Percentiles rank a stretch among this genome's conserved stretches.
Conservation (phyloP, 805 yeast genomes). For the Ogataea pignaliae region DNA sequence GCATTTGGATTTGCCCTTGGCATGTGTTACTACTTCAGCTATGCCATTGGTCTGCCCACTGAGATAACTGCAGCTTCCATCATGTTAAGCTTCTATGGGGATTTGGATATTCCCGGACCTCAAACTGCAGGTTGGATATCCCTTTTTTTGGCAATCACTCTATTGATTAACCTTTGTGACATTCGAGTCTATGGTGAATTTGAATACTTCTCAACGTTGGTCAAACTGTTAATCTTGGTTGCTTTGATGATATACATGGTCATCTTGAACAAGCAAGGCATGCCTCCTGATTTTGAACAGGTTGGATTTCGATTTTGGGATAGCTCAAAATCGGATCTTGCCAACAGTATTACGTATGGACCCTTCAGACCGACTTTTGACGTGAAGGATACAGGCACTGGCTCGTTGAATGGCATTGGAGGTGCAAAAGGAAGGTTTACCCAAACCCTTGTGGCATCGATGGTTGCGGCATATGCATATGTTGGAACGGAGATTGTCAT, state of each 20-base stretch:
- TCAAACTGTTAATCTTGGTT: constrained; percentile 51
- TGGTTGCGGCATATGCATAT: constrained; percentile 69
- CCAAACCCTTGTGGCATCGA: constrained; percentile 54
- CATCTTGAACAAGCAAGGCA: constrained; percentile 56
- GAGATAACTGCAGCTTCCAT: constrained; percentile 79
- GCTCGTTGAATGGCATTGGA: constrained; percentile 51
- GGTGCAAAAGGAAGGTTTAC: constrained; percentile 59
- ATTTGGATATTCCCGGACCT: constrained; percentile 45
- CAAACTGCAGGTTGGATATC: constrained; percentile 67
- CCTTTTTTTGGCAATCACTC: constrained; percentile 44
- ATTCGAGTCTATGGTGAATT: constrained; percentile 73
- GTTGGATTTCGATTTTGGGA: constrained; percentile 77
- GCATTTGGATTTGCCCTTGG: constrained; percentile 75
- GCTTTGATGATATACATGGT: constrained; percentile 60
- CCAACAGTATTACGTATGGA: constrained; percentile 53
- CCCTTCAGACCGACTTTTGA: constrained; percentile 72
- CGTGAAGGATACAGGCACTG: constrained; percentile 54
- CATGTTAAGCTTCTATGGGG: constrained; percentile 63
- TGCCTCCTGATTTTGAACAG: constrained; percentile 36
- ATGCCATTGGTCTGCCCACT: constrained; percentile 68
- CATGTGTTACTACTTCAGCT: constrained; percentile 69
- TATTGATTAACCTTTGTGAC: constrained; percentile 56
- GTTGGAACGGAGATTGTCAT: constrained; percentile 81
- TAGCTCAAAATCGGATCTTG: constrained; percentile 42
- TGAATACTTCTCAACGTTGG: constrained; percentile 56